Evolutionary conservation across 768 basidiomycete species (phyloP), one percentile per base, ranked within the genome.

Genomic region (Suillus luteus): DNA sequence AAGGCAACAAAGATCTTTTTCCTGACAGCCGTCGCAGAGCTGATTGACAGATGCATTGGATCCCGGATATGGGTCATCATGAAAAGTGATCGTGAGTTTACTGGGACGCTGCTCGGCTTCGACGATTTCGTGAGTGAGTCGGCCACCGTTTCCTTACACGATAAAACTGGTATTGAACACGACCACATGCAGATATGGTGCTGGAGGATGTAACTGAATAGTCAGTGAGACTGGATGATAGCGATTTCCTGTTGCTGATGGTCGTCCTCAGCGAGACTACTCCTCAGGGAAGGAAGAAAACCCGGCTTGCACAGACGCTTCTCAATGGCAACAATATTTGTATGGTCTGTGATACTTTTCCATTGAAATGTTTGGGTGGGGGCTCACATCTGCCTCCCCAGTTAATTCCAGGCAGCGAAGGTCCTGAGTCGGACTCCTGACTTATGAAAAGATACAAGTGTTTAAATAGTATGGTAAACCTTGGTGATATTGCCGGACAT

Each of bases 41-140:
- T 99, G 51, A 96, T 99, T 71, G 96, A 99, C 76, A 86, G 92
- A 75, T 98, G 96, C 74, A 99, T 98, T 74, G 96, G 96, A 62
- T 96, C 95, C 40, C 86, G 88, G 57, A 96, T 99, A 73, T 97
- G 95, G 93, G 96, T 99, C 70, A 88, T 99, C 75, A 98, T 97
- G 94, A 99, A 98, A 81, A 89, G 85, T 69, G 95, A 99, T 66
- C 90, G 95, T 54, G 96, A 99, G 79, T 99, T 98, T 78, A 93
- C 92, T 27, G 96, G 96, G 12, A 97, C 89, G 3, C 82, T 99
- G 48, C 83, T 96, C 40, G 96, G 96, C 2, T 99, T 99, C 70
- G 96, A 99, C 75, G 96, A 99, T 78, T 99, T 96, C 76, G 96
- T 99, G 77, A 99, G 96, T 98, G 75, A 85, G 96, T 96, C 19